These are phyloP conservation scores for Ramalina peruviana DNA, from an alignment of 495 filamentous ascomycete genomes.

Conservation along the genomic window DNA sequence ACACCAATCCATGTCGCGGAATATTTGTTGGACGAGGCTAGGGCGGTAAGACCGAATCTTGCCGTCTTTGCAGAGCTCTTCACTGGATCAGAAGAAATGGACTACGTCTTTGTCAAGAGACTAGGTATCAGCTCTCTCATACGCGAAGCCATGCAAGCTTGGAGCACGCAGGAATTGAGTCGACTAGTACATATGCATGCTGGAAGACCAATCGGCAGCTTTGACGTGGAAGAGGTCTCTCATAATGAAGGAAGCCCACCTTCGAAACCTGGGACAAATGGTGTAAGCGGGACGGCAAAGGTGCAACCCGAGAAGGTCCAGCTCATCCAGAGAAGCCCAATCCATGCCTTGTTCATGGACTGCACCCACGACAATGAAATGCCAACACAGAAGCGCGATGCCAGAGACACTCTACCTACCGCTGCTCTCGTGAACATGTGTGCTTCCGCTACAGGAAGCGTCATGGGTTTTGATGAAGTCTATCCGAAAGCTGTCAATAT, in stretches of 20 bases:
- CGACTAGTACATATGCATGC: conserved; percentile 88
- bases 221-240: conserved; percentile 69
- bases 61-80: conserved; percentile 95
- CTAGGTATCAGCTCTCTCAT: conserved; percentile 83
- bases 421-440: conserved; percentile 93
- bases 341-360: conserved; percentile 96
- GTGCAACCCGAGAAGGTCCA: conserved; percentile 44
- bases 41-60: conserved; percentile 73
- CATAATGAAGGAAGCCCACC: conserved; percentile 74
- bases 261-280: conserved; percentile 24
- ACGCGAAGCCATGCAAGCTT: conserved; percentile 95
- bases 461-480: conserved; percentile 97
- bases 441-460: conserved; percentile 80
- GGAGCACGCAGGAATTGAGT: conserved; percentile 86
- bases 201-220: conserved; percentile 89
- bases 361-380: conserved; percentile 98
- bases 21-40: conserved; percentile 83
- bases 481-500: conserved; percentile 87
- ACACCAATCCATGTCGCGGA: conserved; percentile 89
- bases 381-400: conserved; percentile 90
- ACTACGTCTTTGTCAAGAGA: conserved; percentile 87
- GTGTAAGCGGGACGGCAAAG: conserved; percentile 25
- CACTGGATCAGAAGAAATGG: conserved; percentile 87
- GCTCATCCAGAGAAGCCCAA: conserved; percentile 62
- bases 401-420: conserved; percentile 88